phyloP scores from a whole-genome alignment of 2,329 filamentous ascomycete species.

The Fusarium verticillioides region DNA sequence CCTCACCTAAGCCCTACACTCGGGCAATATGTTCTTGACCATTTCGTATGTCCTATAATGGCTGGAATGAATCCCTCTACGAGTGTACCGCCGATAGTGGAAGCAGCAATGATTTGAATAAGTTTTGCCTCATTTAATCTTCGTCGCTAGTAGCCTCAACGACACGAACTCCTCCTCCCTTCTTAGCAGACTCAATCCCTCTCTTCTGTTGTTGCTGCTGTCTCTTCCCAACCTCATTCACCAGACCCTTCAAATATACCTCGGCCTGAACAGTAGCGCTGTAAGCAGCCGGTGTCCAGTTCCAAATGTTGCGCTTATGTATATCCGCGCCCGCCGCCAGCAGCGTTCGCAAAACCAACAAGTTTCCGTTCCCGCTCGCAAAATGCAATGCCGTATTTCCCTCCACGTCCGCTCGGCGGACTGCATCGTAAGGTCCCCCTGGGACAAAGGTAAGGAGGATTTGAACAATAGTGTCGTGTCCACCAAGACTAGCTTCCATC shows the following conservation, averaged over 20 bases:
- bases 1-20: too few relatives aligned
- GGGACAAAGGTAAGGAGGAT: constrained; percentile 71
- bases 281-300: constrained; percentile 87
- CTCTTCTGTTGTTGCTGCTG: constrained; percentile 49
- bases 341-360: constrained; percentile 80
- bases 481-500: constrained; percentile 70
- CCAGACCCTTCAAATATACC: constrained; percentile 82
- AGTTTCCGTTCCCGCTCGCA: constrained; percentile 82
- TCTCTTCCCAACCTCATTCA: constrained; percentile 75
- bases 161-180: constrained; percentile 57
- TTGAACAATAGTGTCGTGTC: constrained; percentile 73
- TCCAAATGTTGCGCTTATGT: constrained; percentile 76
- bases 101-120: too few relatives aligned
- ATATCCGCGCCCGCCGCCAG: constrained; percentile 83
- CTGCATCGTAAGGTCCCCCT: constrained; percentile 62
- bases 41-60: too few relatives aligned
- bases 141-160: constrained; percentile 54
- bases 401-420: constrained; percentile 70
- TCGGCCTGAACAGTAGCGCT: constrained; percentile 85
- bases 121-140: constrained; percentile 3
- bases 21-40: too few relatives aligned
- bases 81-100: too few relatives aligned
- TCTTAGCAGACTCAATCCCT: constrained; percentile 54
- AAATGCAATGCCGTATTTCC: constrained; percentile 92
- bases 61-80: too few relatives aligned